Conservation (phyloP, 331 rosid genomes). For the Stylosanthes scabra region DNA sequence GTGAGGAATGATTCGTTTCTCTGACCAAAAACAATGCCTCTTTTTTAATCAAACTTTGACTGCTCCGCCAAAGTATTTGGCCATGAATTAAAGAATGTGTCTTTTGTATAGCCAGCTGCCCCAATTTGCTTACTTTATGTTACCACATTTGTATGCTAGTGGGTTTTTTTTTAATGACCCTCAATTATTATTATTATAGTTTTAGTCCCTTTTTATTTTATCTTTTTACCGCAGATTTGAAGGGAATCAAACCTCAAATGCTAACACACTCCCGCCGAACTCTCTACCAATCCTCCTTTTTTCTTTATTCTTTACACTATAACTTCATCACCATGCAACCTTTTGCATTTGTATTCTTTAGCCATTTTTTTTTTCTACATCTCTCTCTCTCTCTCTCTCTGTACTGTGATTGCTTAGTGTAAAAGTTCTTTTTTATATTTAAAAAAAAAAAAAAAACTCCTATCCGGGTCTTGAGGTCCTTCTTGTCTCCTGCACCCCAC, state of each 20-base stretch:
- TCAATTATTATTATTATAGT: slow-evolving; percentile 20
- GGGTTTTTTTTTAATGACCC: slow-evolving; percentile 5
- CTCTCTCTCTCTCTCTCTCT: neutral
- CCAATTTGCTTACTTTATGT: slow-evolving; percentile 46
- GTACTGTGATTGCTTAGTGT: slow-evolving; percentile 47
- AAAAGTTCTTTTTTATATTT: slow-evolving; percentile 42
- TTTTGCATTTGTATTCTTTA: slow-evolving; percentile 23
- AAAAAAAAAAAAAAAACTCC: slow-evolving; percentile 27
- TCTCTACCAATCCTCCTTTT: slow-evolving; percentile 49
- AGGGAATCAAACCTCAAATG: slow-evolving; percentile 47
- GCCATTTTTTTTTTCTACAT: neutral
- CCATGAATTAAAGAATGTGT: slow-evolving; percentile 40
- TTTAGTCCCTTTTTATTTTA: neutral
- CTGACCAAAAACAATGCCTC: slow-evolving; percentile 44
- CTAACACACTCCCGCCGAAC: slow-evolving; percentile 66
- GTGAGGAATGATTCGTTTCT: slow-evolving; percentile 76
- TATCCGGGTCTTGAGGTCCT: slow-evolving; percentile 58
- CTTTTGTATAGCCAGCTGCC: slow-evolving; percentile 41
- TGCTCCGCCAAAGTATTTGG: slow-evolving; percentile 44
- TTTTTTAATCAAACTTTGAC: slow-evolving; percentile 70
- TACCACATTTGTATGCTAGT: slow-evolving; percentile 37
- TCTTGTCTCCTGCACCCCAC: slow-evolving; percentile 36
- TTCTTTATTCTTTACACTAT: slow-evolving; percentile 10
- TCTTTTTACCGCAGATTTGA: slow-evolving; percentile 31
- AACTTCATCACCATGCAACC: slow-evolving; percentile 27